Percentiles rank a stretch among this genome's conserved stretches.
These are phyloP conservation scores for Saccharomyces pastorianus DNA, from an alignment of 1,139 yeast genomes.

Conservation along the genomic window DNA sequence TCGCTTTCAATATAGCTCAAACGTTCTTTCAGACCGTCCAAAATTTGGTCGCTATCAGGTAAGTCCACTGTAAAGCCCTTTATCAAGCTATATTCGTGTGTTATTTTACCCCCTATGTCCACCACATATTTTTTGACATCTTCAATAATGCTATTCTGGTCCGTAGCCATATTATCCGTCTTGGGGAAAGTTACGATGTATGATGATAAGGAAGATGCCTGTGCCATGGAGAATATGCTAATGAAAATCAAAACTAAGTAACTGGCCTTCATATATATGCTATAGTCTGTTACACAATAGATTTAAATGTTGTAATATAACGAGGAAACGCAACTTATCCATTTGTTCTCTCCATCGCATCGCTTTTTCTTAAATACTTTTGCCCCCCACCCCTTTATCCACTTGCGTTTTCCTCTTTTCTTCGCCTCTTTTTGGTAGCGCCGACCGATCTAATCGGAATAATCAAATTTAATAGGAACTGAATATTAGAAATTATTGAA, in stretches of 20 bases:
- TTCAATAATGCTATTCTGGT: neutral
- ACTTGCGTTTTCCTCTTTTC: neutral
- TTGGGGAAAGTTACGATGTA: neutral
- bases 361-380: neutral
- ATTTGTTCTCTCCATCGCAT: neutral
- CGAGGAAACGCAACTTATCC: neutral
- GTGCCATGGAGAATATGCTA: neutral
- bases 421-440: neutral
- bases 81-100: conserved; percentile 36
- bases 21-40: conserved; percentile 20
- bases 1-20: conserved; percentile 23
- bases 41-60: conserved; percentile 19
- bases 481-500: neutral
- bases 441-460: neutral
- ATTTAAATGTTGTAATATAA: neutral
- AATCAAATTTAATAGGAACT: neutral
- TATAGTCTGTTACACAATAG: neutral
- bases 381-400: neutral
- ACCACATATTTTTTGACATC: conserved; percentile 21
- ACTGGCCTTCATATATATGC: neutral
- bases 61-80: conserved; percentile 36
- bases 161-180: neutral
- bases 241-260: neutral
- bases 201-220: neutral
- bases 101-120: conserved; percentile 34